Base-by-base conservation (phyloP, 2,329 filamentous ascomycete species). In the Xylaria sp. region DNA sequence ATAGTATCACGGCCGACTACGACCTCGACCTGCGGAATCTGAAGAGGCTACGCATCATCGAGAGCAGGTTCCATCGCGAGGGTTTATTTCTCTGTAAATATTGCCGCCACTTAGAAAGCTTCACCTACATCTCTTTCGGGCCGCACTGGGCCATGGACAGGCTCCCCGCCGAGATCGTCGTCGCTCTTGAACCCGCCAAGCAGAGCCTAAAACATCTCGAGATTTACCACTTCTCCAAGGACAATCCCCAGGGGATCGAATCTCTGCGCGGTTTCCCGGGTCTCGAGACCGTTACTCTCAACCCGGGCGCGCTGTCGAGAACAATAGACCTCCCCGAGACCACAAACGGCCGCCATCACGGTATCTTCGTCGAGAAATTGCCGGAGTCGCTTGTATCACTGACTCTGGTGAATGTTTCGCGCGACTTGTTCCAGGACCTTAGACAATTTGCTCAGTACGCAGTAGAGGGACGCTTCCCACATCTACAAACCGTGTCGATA, bases 71-170 rank as follows among this genome's bases (percentile, higher is more conserved):
- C 46, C 71, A 73, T 23, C 70, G 67, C 65, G 69, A 73, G 44
- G 71, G 70, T 13, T 60, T 73, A 2, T 68, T 70, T 54, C 70
- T 73, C 58, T 73, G 70, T 55, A 70, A 71, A 34, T 70, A 72
- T 63, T 73, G 71, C 65, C 62, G 62, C 54, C 66, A 61, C 15
- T 70, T 73, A 50, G 71, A 73, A 41, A 60, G 59, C 48, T 73
- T 73, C 63, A 72, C 67, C 25, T 73, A 73, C 61, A 68, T 73
- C 66, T 71, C 69, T 2, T 73, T 72, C 46, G 70, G 66, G 2
- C 69, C 69, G 6, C 71, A 72, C 32, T 71, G 69, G 71, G 69
- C 70, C 54, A 72, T 73, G 66, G 71, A 73, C 56, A 23, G 69
- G 37, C 66, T 71, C 1, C 71, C 71, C 7, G 70, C 67, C 48